These are phyloP conservation scores for Paxillus rubicundulus DNA, from an alignment of 768 basidiomycete genomes.

Conservation along the genomic window DNA sequence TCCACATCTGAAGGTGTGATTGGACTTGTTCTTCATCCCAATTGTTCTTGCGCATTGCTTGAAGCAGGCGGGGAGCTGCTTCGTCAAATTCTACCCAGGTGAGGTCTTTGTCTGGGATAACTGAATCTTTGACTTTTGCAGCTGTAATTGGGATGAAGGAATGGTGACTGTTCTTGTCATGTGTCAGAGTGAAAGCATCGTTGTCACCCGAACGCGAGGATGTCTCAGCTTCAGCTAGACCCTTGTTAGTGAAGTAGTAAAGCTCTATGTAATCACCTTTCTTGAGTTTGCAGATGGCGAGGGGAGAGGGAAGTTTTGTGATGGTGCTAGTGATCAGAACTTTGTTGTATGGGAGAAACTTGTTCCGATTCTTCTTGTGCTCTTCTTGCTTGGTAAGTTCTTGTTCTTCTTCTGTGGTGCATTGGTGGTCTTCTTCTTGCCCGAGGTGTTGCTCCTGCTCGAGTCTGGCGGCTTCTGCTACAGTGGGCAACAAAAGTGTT, in stretches of 20 bases:
- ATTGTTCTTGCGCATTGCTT: background rate
- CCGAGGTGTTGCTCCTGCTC: background rate
- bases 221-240: background rate
- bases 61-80: background rate
- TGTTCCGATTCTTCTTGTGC: constrained; percentile 2
- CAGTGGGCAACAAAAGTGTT: no score
- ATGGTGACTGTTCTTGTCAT: background rate
- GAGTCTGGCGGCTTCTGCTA: background rate
- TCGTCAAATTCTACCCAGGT: background rate
- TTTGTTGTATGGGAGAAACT: background rate
- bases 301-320: background rate
- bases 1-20: no score
- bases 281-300: background rate
- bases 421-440: background rate
- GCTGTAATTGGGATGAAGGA: background rate
- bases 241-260: constrained; percentile 7
- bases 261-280: background rate
- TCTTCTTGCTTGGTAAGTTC: background rate
- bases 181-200: background rate
- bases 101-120: constrained; percentile 1
- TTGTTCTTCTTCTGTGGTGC: background rate
- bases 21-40: background rate
- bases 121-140: background rate
- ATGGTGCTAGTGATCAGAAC: background rate
- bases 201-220: background rate